These are phyloP conservation scores for Neofusicoccum parvum DNA, from an alignment of 2,329 filamentous ascomycete species.

Conservation along the genomic window DNA sequence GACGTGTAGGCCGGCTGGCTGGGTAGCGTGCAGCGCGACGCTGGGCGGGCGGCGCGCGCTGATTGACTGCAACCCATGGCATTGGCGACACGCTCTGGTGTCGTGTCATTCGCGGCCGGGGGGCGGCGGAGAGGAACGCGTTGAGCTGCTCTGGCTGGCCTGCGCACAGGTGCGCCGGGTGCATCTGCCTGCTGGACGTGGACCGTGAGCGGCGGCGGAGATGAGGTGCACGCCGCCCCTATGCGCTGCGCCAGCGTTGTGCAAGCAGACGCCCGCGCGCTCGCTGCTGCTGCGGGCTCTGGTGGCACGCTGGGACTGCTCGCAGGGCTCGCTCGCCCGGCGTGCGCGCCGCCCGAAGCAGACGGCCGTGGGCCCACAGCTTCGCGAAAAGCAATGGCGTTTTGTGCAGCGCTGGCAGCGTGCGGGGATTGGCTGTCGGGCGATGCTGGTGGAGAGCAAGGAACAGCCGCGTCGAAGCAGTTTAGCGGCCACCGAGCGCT, in stretches of 20 bases:
- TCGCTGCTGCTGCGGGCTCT: neutral
- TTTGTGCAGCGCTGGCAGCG: slow-evolving; percentile 17
- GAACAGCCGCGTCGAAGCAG: slow-evolving; percentile 21
- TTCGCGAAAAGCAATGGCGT: slow-evolving; percentile 21
- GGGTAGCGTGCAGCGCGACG: slow-evolving; percentile 8
- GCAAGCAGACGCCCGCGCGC: neutral
- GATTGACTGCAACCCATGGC: slow-evolving; percentile 9
- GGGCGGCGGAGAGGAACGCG: slow-evolving; percentile 17
- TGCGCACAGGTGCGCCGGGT: neutral
- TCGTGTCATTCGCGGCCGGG: slow-evolving; percentile 17
- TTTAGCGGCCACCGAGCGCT: slow-evolving; percentile 20
- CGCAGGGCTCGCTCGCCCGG: slow-evolving; percentile 2
- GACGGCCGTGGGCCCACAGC: slow-evolving; percentile 6
- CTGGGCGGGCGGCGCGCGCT: neutral
- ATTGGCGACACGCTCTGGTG: neutral
- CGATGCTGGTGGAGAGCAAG: slow-evolving; percentile 23
- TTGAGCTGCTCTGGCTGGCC: neutral
- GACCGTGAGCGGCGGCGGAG: slow-evolving; percentile 11
- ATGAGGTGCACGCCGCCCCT: slow-evolving; percentile 15
- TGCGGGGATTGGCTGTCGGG: slow-evolving; percentile 24
- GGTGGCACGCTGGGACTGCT: slow-evolving; percentile 17
- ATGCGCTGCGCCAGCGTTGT: slow-evolving; percentile 12
- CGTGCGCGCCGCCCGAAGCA: slow-evolving; percentile 13
- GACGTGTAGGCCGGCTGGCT: neutral
- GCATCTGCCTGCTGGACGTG: neutral